These are phyloP conservation scores for Fusarium sp. DNA, from an alignment of 2,329 filamentous ascomycete species.

Conservation along the genomic window DNA sequence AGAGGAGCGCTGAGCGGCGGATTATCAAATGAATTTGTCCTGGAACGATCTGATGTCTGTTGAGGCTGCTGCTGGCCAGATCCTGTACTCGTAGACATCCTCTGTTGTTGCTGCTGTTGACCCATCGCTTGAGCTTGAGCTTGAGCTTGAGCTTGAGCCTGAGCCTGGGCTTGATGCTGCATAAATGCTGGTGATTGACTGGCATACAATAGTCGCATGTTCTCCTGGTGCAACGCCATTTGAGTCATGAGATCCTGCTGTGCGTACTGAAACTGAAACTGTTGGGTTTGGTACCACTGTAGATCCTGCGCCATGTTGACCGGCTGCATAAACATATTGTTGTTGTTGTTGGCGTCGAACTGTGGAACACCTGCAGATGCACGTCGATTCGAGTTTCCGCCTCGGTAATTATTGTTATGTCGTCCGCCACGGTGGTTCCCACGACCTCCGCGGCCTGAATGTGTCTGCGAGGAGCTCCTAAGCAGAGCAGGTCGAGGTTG, in stretches of 20 bases:
- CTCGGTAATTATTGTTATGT: conserved; percentile 57
- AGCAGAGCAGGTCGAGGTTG: conserved; percentile 66
- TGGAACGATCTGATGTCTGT: conserved; percentile 59
- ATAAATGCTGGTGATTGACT: conserved; percentile 48
- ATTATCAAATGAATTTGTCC: conserved; percentile 72
- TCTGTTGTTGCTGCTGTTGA: conserved; percentile 51
- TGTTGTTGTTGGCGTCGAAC: conserved; percentile 56
- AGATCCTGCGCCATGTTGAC: conserved; percentile 60
- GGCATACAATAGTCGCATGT: conserved; percentile 51
- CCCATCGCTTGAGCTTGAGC: conserved; percentile 45
- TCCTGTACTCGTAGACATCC: conserved; percentile 26
- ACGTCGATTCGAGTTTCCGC: conserved; percentile 59
- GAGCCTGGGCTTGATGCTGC: conserved; percentile 44
- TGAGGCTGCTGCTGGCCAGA: conserved; percentile 47
- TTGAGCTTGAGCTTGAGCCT: conserved; percentile 39
- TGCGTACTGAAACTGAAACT: conserved; percentile 55
- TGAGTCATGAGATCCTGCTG: conserved; percentile 55
- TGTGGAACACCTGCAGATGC: conserved; percentile 63
- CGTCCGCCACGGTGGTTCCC: conserved; percentile 61
- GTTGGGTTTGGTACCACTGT: conserved; percentile 59
- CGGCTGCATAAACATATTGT: conserved; percentile 55
- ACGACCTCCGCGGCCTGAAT: conserved; percentile 60
- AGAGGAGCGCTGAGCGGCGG: conserved; percentile 68
- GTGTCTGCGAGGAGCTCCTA: conserved; percentile 70
- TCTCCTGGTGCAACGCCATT: conserved; percentile 54